Conservation (phyloP, 2,329 filamentous ascomycete genomes). For the Trichophyton mentagrophytes region DNA sequence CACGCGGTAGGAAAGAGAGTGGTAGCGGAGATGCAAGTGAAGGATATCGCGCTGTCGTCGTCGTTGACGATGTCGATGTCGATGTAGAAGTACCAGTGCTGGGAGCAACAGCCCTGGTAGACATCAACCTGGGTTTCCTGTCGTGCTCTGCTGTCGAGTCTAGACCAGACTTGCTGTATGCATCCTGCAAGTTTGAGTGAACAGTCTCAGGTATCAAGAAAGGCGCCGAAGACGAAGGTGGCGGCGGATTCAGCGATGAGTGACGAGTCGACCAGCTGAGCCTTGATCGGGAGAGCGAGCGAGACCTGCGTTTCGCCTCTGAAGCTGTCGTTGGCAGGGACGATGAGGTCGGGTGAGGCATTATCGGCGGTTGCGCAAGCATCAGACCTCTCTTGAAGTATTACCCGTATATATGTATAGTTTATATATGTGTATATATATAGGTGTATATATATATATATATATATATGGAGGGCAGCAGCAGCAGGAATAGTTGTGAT, state of each 20-base stretch:
- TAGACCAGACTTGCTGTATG: background rate
- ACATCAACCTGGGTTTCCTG: background rate
- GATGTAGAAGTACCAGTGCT: too few relatives aligned
- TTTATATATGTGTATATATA: background rate
- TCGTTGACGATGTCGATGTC: background rate
- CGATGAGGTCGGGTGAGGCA: constrained; percentile 3
- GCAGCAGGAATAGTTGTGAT: too few relatives aligned
- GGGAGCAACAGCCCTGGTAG: background rate
- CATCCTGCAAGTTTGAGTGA: background rate
- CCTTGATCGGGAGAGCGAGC: constrained; percentile 3
- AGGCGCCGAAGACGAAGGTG: background rate
- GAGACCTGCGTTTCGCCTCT: constrained; percentile 5
- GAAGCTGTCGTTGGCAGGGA: constrained; percentile 1
- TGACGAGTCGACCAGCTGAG: background rate
- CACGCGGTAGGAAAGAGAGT: constrained; percentile 27
- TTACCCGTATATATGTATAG: background rate
- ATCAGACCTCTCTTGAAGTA: background rate
- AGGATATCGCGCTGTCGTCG: background rate
- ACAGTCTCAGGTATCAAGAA: background rate
- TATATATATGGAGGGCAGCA: background rate
- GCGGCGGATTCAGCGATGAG: background rate
- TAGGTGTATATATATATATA: background rate
- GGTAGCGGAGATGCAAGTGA: background rate
- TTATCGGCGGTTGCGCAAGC: constrained; percentile 1
- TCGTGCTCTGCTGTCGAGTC: background rate